Percentiles rank a stretch among this genome's conserved stretches.
phyloP scores from a whole-genome alignment of 495 filamentous ascomycete genomes.

The Tuber aestivum region DNA sequence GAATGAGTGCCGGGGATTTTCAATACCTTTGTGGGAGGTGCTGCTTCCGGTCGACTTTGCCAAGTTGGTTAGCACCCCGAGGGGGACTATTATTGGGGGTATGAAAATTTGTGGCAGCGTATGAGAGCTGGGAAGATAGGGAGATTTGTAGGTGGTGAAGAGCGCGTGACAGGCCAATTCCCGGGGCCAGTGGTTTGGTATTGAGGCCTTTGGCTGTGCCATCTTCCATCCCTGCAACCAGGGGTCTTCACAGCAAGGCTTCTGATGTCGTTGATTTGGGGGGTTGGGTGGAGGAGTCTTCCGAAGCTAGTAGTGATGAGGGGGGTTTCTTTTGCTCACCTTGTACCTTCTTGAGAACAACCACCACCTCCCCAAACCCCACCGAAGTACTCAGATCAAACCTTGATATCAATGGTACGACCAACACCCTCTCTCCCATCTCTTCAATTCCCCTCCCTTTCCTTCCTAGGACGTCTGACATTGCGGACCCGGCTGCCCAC shows the following conservation, averaged over 20 bases:
- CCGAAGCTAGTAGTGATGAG: slow-evolving; percentile 26
- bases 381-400: slow-evolving; percentile 16
- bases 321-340: slow-evolving; percentile 15
- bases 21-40: slow-evolving; percentile 24
- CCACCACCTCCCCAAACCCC: not conserved
- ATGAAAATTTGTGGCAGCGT: slow-evolving; percentile 54
- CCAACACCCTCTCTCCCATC: slow-evolving; percentile 53
- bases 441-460: slow-evolving; percentile 50
- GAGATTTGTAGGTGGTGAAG: slow-evolving; percentile 49
- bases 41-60: slow-evolving; percentile 38
- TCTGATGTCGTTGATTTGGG: slow-evolving; percentile 9
- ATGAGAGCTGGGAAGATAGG: slow-evolving; percentile 54
- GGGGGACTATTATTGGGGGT: slow-evolving; percentile 51
- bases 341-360: not conserved
- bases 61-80: slow-evolving; percentile 54
- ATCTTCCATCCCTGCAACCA: slow-evolving; percentile 13
- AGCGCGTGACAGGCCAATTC: slow-evolving; percentile 35
- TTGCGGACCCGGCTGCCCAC: slow-evolving; percentile 53
- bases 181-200: slow-evolving; percentile 18
- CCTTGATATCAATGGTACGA: no score
- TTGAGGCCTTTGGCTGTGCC: not conserved
- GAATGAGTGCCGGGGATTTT: no score
- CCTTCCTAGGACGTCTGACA: slow-evolving; percentile 55
- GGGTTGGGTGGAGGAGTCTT: slow-evolving; percentile 8
- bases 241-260: slow-evolving; percentile 2